A percentile compares a stretch with the other conserved stretches of the same genome.
Conservation (phyloP, 257 asterid genomes). For the Nicotiana paniculata region DNA sequence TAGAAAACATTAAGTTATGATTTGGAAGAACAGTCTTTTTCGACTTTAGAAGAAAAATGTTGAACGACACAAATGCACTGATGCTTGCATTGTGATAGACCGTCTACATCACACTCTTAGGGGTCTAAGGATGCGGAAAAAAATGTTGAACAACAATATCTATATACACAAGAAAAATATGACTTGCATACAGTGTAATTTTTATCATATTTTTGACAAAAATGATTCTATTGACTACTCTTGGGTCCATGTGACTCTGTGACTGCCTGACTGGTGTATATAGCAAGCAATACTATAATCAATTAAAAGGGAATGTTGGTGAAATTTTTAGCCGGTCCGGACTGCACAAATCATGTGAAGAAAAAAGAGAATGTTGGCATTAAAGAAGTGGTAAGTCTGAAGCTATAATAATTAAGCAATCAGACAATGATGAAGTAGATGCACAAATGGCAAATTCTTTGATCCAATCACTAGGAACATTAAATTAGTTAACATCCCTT, state of each 20-base stretch:
- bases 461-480: neutral
- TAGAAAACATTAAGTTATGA: too few species aligned
- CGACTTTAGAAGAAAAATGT: too few species aligned
- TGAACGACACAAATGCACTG: too few species aligned
- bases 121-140: too few species aligned
- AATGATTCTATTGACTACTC: neutral
- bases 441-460: neutral
- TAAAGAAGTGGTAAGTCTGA: neutral
- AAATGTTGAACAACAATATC: too few species aligned
- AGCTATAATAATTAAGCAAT: constrained; percentile 6
- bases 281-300: neutral
- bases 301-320: neutral
- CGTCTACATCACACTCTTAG: too few species aligned
- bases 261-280: neutral
- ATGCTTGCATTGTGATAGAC: too few species aligned
- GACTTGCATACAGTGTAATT: neutral
- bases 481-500: neutral
- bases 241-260: neutral
- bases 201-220: neutral
- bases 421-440: constrained; percentile 1
- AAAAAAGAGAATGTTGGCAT: neutral
- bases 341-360: neutral
- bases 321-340: neutral
- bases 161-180: neutral
- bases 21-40: too few species aligned